Evolutionary conservation across 2,329 filamentous ascomycete genomes (phyloP).

Genomic region (Rhinocladiella mackenziei): DNA sequence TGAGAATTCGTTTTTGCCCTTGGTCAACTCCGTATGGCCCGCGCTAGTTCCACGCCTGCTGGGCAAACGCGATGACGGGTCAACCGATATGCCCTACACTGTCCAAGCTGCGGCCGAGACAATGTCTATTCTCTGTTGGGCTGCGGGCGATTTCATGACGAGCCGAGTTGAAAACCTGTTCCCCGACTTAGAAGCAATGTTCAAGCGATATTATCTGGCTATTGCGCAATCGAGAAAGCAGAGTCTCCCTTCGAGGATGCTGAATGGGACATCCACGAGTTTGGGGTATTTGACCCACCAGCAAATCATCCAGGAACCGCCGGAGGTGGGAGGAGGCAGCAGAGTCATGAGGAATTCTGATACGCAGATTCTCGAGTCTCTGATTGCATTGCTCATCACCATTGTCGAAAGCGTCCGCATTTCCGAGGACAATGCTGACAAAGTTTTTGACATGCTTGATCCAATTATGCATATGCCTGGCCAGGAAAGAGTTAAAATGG

Average conservation of each 20-base stretch:
- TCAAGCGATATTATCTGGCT: constrained; percentile 27
- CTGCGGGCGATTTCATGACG: constrained; percentile 76
- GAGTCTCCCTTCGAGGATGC: not conserved
- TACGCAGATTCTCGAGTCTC: constrained; percentile 18
- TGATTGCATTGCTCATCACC: constrained; percentile 36
- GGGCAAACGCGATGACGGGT: constrained; percentile 30
- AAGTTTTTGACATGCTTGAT: constrained; percentile 38
- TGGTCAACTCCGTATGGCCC: constrained; percentile 89
- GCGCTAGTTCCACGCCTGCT: constrained; percentile 66
- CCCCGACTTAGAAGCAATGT: constrained; percentile 41
- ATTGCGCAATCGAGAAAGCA: not conserved
- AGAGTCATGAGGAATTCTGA: constrained; percentile 8
- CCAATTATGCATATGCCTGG: constrained; percentile 11
- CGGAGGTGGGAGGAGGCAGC: not conserved
- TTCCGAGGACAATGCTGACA: constrained; percentile 39
- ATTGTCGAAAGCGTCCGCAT: constrained; percentile 40
- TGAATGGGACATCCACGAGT: not conserved
- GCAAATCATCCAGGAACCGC: not conserved
- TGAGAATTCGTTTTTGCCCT: constrained; percentile 78
- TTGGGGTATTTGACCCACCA: not conserved
- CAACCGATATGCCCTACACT: constrained; percentile 47
- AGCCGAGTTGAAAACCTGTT: constrained; percentile 70
- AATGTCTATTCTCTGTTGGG: constrained; percentile 63
- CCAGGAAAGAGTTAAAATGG: constrained; percentile 10
- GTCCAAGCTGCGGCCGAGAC: constrained; percentile 66